Percentiles rank a stretch among this genome's conserved stretches.
Evolutionary conservation across 2,329 filamentous ascomycete species (phyloP).

Genomic region (Setomelanomma holmii): DNA sequence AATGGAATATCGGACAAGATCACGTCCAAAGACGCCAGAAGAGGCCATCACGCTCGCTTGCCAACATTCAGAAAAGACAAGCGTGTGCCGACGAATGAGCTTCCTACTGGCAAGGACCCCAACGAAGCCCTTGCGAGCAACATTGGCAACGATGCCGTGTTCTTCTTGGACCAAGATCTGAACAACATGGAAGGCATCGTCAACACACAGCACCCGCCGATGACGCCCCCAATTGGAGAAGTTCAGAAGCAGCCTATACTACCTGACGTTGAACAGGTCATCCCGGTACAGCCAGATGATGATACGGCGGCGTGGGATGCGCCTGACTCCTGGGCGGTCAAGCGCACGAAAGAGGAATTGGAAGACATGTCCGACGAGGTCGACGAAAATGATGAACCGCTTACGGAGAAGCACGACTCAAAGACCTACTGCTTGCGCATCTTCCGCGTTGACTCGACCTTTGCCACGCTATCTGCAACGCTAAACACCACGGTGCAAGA

Average conservation of each 20-base stretch:
- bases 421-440: slow-evolving; percentile 90
- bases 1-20: slow-evolving; percentile 30
- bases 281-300: slow-evolving; percentile 42
- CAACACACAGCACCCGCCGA: slow-evolving; percentile 65
- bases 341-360: slow-evolving; percentile 71
- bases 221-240: slow-evolving; percentile 69
- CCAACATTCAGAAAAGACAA: slow-evolving; percentile 59
- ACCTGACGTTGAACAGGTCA: slow-evolving; percentile 44
- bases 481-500: slow-evolving; percentile 86
- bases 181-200: slow-evolving; percentile 92
- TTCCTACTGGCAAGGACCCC: slow-evolving; percentile 52
- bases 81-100: slow-evolving; percentile 33
- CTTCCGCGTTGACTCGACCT: slow-evolving; percentile 92
- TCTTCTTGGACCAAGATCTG: slow-evolving; percentile 85
- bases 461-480: slow-evolving; percentile 86
- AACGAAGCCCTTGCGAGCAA: slow-evolving; percentile 50
- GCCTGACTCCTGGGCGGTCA: slow-evolving; percentile 95
- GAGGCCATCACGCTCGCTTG: slow-evolving; percentile 48
- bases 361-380: slow-evolving; percentile 62
- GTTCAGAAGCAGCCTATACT: slow-evolving; percentile 56
- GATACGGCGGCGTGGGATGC: slow-evolving; percentile 78
- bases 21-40: slow-evolving; percentile 31
- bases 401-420: slow-evolving; percentile 75
- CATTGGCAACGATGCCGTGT: slow-evolving; percentile 66
- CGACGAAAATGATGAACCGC: slow-evolving; percentile 72